Evolutionary conservation across 306 rosid genomes (phyloP).

Genomic region (Corylus heterophylla): DNA sequence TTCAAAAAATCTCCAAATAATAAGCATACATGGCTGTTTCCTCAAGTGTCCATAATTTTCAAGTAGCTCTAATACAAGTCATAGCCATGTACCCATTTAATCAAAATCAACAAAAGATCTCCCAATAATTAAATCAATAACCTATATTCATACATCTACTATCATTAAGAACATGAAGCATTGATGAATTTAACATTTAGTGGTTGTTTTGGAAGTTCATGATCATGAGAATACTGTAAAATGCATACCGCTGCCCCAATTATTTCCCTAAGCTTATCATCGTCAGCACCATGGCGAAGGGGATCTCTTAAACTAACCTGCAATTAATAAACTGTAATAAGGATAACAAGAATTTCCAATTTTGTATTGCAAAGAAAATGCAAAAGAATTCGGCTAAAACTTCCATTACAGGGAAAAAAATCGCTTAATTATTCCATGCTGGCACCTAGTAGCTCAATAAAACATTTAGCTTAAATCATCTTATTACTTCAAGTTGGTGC

Average conservation of each 20-base stretch:
- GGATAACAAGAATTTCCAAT: slow-evolving; percentile 4
- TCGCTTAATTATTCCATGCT: background rate
- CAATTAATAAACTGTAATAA: slow-evolving; percentile 13
- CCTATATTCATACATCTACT: background rate
- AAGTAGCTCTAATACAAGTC: background rate
- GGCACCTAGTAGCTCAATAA: background rate
- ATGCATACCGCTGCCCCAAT: slow-evolving; percentile 78
- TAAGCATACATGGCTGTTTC: background rate
- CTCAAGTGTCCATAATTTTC: background rate
- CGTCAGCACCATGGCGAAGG: slow-evolving; percentile 68
- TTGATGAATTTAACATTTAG: background rate
- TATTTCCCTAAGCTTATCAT: slow-evolving; percentile 67
- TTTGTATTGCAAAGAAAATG: background rate
- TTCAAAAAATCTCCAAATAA: background rate
- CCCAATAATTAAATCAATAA: background rate
- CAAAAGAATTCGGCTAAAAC: background rate
- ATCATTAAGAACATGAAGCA: background rate
- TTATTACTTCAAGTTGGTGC: background rate
- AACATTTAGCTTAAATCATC: background rate
- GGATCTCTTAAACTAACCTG: slow-evolving; percentile 97
- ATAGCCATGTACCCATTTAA: background rate
- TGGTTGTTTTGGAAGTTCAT: slow-evolving; percentile 10
- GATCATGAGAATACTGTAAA: slow-evolving; percentile 12
- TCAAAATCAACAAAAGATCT: background rate
- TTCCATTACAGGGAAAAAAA: background rate